Evolutionary conservation across 257 asterid genomes (phyloP).

Genomic region (Anisodus tanguticus): DNA sequence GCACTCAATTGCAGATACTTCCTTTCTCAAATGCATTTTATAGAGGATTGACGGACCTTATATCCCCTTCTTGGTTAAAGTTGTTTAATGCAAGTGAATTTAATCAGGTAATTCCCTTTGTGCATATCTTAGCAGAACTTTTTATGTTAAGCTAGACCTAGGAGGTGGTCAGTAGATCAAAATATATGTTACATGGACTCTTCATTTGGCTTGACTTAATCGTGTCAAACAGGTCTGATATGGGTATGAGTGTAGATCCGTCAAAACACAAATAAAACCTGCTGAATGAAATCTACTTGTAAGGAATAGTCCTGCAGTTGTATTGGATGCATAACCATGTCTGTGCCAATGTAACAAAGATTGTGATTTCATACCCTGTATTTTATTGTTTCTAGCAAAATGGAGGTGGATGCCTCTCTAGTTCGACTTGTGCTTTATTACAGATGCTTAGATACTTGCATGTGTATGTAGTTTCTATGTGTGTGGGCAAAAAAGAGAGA

Average conservation of each 20-base stretch:
- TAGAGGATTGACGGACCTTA: slow-evolving; percentile 88
- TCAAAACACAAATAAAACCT: slow-evolving; percentile 15
- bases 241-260: not conserved
- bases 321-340: not conserved
- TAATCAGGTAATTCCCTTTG: slow-evolving; percentile 73
- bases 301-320: not conserved
- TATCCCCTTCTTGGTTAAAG: slow-evolving; percentile 96
- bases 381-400: not conserved
- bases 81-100: slow-evolving; percentile 91
- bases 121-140: slow-evolving; percentile 23
- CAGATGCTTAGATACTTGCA: slow-evolving; percentile 14
- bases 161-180: not conserved
- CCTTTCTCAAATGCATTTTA: slow-evolving; percentile 95
- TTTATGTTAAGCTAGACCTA: slow-evolving; percentile 3
- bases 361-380: slow-evolving; percentile 5
- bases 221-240: not conserved
- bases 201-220: not conserved
- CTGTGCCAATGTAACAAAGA: not conserved
- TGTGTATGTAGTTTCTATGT: not conserved
- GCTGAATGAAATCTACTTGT: not conserved
- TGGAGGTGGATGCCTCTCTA: not conserved
- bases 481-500: not conserved
- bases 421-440: not conserved
- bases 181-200: slow-evolving; percentile 16
- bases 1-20: slow-evolving; percentile 68